Evolutionary conservation across 2,329 filamentous ascomycete species (phyloP).

Genomic region (Coleophoma crateriformis): DNA sequence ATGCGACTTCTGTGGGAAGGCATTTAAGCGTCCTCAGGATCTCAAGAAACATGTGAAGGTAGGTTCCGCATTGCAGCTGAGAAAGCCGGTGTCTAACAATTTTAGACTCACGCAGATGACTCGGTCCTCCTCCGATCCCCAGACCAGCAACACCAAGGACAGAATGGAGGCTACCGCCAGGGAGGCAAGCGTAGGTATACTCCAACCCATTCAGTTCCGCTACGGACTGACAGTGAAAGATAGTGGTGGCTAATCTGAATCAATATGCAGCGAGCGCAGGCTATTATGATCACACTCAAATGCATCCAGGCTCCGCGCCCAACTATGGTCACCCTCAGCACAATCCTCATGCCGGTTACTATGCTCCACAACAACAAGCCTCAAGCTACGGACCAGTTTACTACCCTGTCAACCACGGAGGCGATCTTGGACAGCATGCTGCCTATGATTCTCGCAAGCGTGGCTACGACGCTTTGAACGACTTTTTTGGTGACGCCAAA

Average conservation of each 20-base stretch:
- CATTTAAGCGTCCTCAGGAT: constrained; percentile 98
- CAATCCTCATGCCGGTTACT: constrained; percentile 43
- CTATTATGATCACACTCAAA: constrained; percentile 63
- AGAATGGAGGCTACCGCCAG: constrained; percentile 45
- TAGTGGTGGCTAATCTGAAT: constrained; percentile 26
- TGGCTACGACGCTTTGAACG: constrained; percentile 81
- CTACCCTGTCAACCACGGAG: constrained; percentile 63
- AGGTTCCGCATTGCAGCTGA: constrained; percentile 12
- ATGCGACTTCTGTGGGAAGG: constrained; percentile 97
- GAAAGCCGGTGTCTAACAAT: constrained; percentile 16
- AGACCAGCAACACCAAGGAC: constrained; percentile 21
- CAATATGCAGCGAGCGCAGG: constrained; percentile 24
- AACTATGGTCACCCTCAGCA: constrained; percentile 49
- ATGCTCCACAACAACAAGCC: constrained; percentile 44
- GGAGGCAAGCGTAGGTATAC: constrained; percentile 28
- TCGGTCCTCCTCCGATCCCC: constrained; percentile 57
- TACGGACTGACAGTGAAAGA: constrained; percentile 17
- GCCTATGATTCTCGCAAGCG: constrained; percentile 73
- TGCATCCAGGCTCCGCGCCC: constrained; percentile 48
- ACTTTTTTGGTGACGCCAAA: constrained; percentile 92
- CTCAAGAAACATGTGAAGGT: constrained; percentile 98
- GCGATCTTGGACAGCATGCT: constrained; percentile 59
- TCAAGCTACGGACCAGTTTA: constrained; percentile 72
- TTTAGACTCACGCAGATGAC: constrained; percentile 84
- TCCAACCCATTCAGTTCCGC: constrained; percentile 10